Percentiles rank a stretch among this genome's conserved stretches.
Conservation (phyloP, 768 basidiomycete genomes). For the Auriculariales sp. region DNA sequence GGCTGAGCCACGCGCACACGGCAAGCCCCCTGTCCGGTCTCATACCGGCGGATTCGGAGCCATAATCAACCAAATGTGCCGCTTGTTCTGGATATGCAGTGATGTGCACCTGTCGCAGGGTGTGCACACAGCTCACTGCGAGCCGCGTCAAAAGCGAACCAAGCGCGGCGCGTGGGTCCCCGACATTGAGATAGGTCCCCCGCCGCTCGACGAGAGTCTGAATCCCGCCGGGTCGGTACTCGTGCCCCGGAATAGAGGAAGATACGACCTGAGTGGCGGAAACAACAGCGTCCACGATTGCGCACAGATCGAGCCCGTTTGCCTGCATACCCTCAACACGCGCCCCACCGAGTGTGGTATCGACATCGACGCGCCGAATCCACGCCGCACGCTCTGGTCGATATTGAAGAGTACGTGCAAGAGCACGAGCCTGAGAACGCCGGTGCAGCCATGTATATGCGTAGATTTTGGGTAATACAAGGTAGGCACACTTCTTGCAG, state of each 20-base stretch:
- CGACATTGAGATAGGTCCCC: not conserved
- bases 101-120: not conserved
- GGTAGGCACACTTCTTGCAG: no score
- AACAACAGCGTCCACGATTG: not conserved
- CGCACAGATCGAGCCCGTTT: not conserved
- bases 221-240: not conserved
- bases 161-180: not conserved
- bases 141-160: not conserved
- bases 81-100: not conserved
- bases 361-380: not conserved
- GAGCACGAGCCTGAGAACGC: not conserved
- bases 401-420: not conserved
- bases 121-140: not conserved
- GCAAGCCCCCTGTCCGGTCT: no score
- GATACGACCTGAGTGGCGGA: no score
- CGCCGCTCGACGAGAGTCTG: not conserved
- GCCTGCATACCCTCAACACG: not conserved
- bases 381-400: not conserved
- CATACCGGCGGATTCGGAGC: no score
- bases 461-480: not conserved
- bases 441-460: not conserved
- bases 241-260: no score
- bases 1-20: no score
- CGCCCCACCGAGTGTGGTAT: not conserved
- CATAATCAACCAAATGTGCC: no score